phyloP scores from a whole-genome alignment of 192 early-diverging fungal genomes.

The Borealophlyctis nickersoniae region DNA sequence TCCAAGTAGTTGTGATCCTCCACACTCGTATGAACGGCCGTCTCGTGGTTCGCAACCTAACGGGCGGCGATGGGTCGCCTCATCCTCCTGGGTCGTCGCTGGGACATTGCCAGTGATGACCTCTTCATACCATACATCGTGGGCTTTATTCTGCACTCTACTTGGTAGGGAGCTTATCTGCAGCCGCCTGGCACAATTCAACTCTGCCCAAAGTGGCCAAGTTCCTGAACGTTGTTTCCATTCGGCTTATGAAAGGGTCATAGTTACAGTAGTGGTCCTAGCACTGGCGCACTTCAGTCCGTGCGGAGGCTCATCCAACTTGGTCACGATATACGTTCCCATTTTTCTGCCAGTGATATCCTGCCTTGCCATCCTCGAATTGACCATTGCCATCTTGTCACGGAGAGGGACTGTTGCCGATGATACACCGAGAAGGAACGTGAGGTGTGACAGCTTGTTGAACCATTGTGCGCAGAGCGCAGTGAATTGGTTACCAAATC shows the following conservation, averaged over 20 bases:
- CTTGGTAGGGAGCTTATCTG: not conserved
- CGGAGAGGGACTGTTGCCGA: not conserved
- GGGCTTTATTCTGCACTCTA: not conserved
- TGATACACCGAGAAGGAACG: not conserved
- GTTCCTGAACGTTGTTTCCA: not conserved
- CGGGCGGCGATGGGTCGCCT: not conserved
- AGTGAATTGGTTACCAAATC: too few relatives aligned
- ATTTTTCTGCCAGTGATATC: not conserved
- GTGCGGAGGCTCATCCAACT: not conserved
- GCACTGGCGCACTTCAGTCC: not conserved
- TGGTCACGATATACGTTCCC: not conserved
- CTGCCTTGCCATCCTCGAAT: not conserved
- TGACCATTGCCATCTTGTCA: not conserved
- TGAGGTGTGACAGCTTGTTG: too few relatives aligned
- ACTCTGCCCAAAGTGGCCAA: not conserved
- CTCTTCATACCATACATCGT: not conserved
- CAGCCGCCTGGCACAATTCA: not conserved
- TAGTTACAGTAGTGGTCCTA: not conserved
- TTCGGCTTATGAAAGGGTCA: not conserved
- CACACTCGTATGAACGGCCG: too few relatives aligned
- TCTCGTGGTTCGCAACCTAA: too few relatives aligned
- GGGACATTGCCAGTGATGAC: not conserved
- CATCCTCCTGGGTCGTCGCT: not conserved
- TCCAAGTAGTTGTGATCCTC: too few relatives aligned
- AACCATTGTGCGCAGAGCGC: too few relatives aligned